Evolutionary conservation across 2,329 filamentous ascomycete genomes (phyloP), one percentile per base, ranked within the genome.

Genomic region (Hansfordia pulvinata): DNA sequence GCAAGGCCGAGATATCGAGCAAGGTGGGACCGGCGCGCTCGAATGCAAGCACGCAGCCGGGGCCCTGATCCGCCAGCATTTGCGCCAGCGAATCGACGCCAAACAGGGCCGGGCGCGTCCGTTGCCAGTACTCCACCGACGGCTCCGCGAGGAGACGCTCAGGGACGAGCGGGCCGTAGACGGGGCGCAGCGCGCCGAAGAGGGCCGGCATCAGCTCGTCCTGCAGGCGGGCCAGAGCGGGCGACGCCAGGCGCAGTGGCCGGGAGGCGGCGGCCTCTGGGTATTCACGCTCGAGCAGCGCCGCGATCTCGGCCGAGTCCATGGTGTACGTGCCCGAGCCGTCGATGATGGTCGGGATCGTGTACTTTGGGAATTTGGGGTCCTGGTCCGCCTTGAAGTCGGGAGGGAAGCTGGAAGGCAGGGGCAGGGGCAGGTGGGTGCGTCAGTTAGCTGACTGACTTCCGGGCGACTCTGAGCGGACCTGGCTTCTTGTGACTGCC

Each of bases 221-320:
- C 15, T 59, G 47, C 2, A 76, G 42, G 33, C 54, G 57, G 20
- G 46, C 22, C 2, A 64, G 52, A 20, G 60, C 48, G 0, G 64
- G 60, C 0, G 65, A 61, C 37, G 76, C 62, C 3, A 80, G 52
- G 34, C 66, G 61, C 2, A 79, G 43, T n/a, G n/a, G n/a, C n/a
- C n/a, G n/a, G n/a, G n/a, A n/a, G n/a, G n/a, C n/a, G 0, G 66
- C 54, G 0, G 74, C 75, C 13, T 55, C 47, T 0, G 76, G 76
- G 35, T 78, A 56, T 1, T 52, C 49, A 28, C 59, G 50, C 40
- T 83, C 76, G 18, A 84, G 56, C 11, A 56, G 56, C 10, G 50
- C 36, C 10, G 66, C 71, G 35, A 84, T 83, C 22, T 52, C 50
- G 34, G 51, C 54, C 2, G 71, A 77, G 42, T 83, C 75, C 66